These are phyloP conservation scores for Trichoderma brevicompactum DNA, from an alignment of 2,329 filamentous ascomycete genomes.

Conservation along the genomic window DNA sequence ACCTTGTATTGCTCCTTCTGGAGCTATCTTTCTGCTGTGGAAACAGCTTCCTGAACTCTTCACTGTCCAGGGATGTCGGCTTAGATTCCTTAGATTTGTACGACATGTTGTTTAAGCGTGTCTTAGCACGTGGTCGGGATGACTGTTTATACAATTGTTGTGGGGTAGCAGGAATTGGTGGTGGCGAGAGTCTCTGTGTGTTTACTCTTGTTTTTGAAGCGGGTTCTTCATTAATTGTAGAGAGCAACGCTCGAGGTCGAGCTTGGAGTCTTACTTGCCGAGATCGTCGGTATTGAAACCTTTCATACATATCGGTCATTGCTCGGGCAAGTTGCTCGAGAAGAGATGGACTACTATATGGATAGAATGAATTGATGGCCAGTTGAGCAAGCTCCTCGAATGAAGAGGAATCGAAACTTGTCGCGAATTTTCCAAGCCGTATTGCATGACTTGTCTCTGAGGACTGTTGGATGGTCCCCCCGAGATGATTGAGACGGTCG, in stretches of 20 bases:
- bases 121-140: neutral
- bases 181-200: no score
- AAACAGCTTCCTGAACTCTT: neutral
- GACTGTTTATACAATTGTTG: neutral
- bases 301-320: conserved; percentile 24
- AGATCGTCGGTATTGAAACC: conserved; percentile 18
- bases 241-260: neutral
- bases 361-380: conserved; percentile 18
- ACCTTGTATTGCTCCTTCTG: neutral
- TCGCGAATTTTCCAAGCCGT: neutral
- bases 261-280: conserved; percentile 14
- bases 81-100: conserved; percentile 2
- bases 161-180: neutral
- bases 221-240: neutral
- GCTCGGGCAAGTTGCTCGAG: conserved; percentile 14
- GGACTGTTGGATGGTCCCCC: conserved; percentile 11
- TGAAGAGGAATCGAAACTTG: neutral
- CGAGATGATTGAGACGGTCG: conserved; percentile 23
- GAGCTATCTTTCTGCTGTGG: neutral
- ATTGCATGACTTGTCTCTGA: conserved; percentile 13
- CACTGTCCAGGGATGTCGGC: neutral
- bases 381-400: neutral
- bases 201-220: neutral
- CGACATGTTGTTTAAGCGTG: neutral
- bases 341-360: conserved; percentile 3